Evolutionary conservation across 164 flowering plant genomes (phyloP), one percentile per base, ranked within the genome.

Genomic region (Chloranthus sessilifolius): DNA sequence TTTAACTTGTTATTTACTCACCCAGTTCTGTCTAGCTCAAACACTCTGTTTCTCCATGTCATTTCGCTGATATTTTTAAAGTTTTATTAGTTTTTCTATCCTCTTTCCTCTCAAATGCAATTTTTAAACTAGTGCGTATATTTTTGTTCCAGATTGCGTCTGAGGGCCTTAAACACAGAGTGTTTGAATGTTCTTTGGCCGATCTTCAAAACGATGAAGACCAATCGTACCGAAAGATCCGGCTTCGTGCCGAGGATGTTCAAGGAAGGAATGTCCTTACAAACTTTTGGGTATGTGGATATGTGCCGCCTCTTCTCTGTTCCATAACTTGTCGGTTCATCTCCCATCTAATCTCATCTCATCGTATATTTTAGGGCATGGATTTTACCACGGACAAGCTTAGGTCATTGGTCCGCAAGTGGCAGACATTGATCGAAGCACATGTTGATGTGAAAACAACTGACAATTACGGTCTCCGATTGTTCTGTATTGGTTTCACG

Each of bases 371-470:
- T 20, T 56, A 80, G 94, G 95, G 95, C 0, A 86, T 86, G 95
- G 65, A 83, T 50, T 86, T 86, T 47, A 86, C 95, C 0, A 86
- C 91, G 2, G 90, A 85, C 62, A 85, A 86, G 70, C 47, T 86
- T 63, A 83, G 91, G 64, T 85, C 95, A 0, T 62, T 83, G 55
- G 91, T 83, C 9, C 65, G 79, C 29, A 83, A 85, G 56, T 82
- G 95, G 95, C 88, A 83, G 48, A 74, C 89, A 3, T 43, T 85
- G 67, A 83, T 83, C 47, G 91, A 81, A 63, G 84, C 95, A 24
- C 83, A 85, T 68, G 91, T 83, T n/a, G n/a, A n/a, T n/a, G n/a
- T n/a, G n/a, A 83, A 83, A 57, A 85, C 95, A 2, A 82, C 95
- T 6, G 90, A 85, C 49, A 74, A 65, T 64, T 85, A 73, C 65